Conservation (phyloP, 2,329 filamentous ascomycete genomes). For the Claviceps humidiphila region DNA sequence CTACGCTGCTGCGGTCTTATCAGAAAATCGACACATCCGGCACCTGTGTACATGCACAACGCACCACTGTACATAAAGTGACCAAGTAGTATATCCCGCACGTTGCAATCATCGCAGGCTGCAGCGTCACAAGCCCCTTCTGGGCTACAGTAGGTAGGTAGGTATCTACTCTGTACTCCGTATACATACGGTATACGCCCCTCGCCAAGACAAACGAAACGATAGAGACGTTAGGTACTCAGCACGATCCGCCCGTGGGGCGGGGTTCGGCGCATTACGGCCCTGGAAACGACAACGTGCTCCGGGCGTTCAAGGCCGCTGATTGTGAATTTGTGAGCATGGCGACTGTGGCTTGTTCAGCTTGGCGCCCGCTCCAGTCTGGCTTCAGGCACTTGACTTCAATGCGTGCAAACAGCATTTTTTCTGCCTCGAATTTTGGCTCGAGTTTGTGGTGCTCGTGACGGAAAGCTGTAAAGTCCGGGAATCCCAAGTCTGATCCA, state of each 20-base stretch:
- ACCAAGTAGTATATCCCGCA: not conserved
- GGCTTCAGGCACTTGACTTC: not conserved
- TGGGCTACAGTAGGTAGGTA: not conserved
- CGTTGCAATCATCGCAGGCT: not conserved
- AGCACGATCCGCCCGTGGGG: conserved; percentile 2
- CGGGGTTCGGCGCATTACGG: conserved; percentile 12
- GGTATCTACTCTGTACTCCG: not conserved
- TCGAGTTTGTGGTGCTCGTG: too few species aligned
- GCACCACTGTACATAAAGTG: not conserved
- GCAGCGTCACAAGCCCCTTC: not conserved
- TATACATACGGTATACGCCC: not conserved
- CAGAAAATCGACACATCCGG: too few species aligned
- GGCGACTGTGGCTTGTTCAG: not conserved
- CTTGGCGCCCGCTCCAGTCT: conserved; percentile 3
- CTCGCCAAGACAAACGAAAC: not conserved
- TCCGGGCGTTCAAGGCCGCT: conserved; percentile 3
- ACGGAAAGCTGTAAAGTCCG: too few species aligned
- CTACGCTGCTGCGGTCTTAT: too few species aligned
- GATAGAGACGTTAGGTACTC: not conserved
- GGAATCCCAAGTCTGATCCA: too few species aligned
- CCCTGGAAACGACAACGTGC: conserved; percentile 14
- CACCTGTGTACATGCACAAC: not conserved
- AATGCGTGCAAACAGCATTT: too few species aligned
- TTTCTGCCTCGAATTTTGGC: too few species aligned
- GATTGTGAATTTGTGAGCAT: not conserved